phyloP scores from a whole-genome alignment of 148 eudicot species.

The Cornus kousa region DNA sequence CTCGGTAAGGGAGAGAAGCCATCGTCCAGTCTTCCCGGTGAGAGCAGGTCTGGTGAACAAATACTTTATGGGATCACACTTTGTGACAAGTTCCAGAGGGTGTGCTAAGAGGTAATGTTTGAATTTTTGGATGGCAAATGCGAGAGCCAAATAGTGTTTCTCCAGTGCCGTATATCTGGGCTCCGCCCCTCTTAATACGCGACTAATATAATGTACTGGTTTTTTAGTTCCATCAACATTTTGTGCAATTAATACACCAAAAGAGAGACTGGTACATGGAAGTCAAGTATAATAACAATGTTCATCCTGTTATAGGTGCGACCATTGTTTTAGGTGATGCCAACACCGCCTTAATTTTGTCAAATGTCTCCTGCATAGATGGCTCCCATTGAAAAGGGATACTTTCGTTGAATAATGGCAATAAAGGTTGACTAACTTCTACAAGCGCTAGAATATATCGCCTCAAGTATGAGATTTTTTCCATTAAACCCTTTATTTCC shows the following conservation, averaged over 20 bases:
- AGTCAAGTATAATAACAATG: not conserved
- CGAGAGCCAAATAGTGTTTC: not conserved
- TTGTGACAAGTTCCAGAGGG: not conserved
- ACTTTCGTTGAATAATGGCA: not conserved
- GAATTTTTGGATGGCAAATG: not conserved
- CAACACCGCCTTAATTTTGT: not conserved
- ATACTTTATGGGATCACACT: not conserved
- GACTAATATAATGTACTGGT: not conserved
- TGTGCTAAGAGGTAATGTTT: not conserved
- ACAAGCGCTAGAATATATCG: no score
- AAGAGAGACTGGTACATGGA: not conserved
- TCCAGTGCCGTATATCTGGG: not conserved
- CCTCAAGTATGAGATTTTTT: no score
- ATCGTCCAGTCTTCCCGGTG: not conserved
- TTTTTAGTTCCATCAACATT: not conserved
- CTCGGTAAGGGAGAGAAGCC: not conserved
- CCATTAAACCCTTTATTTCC: no score
- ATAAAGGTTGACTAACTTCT: no score
- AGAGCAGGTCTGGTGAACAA: not conserved
- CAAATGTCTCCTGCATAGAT: not conserved
- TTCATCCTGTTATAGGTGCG: not conserved
- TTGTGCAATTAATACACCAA: not conserved
- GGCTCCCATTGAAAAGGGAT: no score
- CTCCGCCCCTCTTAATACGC: not conserved
- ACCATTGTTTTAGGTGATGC: not conserved